Percentiles rank a stretch among this genome's conserved stretches.
Evolutionary conservation across 148 eudicot species (phyloP).

Genomic region (Rhododendron vialii): DNA sequence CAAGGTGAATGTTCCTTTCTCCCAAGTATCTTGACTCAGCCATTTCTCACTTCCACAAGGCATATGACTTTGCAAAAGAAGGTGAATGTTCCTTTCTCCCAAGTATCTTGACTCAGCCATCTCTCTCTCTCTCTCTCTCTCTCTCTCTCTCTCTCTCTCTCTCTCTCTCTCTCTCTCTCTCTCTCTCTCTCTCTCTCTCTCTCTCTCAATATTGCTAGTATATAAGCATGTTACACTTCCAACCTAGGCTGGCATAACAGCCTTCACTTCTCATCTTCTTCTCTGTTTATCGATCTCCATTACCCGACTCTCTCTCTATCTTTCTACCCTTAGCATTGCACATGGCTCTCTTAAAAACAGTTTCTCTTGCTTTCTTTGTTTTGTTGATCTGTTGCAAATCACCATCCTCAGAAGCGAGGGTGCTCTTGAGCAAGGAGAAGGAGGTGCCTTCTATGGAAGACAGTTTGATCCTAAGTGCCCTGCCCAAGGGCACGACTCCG

Average conservation of each 20-base stretch:
- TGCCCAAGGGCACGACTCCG: slow-evolving; percentile 4
- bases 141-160: slow-evolving; percentile 2
- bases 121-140: not conserved
- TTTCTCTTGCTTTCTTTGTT: not conserved
- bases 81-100: not conserved
- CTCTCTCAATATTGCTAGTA: not conserved
- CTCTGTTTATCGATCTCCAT: not conserved
- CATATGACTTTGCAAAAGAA: not conserved
- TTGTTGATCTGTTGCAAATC: not conserved
- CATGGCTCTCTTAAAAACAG: not conserved
- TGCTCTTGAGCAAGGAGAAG: not conserved
- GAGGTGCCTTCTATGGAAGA: not conserved
- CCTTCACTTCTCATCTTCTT: not conserved
- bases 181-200: slow-evolving; percentile 2
- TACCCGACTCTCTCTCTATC: not conserved
- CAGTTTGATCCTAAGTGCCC: not conserved
- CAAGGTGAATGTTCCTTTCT: not conserved
- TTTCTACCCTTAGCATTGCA: not conserved
- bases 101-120: not conserved
- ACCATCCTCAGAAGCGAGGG: not conserved
- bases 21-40: not conserved
- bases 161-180: not conserved
- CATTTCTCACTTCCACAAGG: not conserved
- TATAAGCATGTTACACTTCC: not conserved
- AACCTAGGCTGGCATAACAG: not conserved